Evolutionary conservation across 345 rosid genomes (phyloP), one percentile per base, ranked within the genome.

Genomic region (Clausena lansium): DNA sequence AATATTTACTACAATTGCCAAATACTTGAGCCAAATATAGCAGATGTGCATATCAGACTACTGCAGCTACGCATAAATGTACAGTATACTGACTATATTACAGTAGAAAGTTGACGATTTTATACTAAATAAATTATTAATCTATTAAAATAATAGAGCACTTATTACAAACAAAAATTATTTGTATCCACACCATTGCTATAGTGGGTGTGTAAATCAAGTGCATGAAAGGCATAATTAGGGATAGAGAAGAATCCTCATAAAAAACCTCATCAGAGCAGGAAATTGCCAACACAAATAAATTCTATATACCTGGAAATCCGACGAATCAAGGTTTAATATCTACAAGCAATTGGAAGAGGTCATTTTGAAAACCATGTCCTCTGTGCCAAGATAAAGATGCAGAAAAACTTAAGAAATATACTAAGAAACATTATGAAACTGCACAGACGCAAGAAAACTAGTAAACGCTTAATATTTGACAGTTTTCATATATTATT

Each of bases 341-440:
- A 71, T 80, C 89, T 7, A 67, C 83, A 81, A 96, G 86, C 98
- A 91, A 92, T 78, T 89, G 83, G 76, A 81, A 77, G 68, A 92
- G 98, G 58, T 94, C 98, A 10, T 79, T 88, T 83, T 97, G 86
- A 79, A 96, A 96, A 75, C 99, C 97, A 87, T 92, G 98, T 55
- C 97, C 97, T n/a, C 98, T 94, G 83, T 54, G 50, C 62, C 86
- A 85, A 33, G 64, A 76, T 35, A 60, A 83, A 76, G 60, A 33
- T 33, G 36, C 22, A 55, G 25, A 76, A 70, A 61, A 24, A 61
- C 77, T 61, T 36, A 1, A 62, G 66, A 73, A 14, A 73, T 58
- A 33, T 35, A 39, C 2, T 15, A 27, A 19, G 57, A 41, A 73
- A 25, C 25, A 73, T 17, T 39, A 15, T 4, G 67, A 38, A 59